phyloP scores from a whole-genome alignment of 495 filamentous ascomycete genomes.

The Tuber indicum region DNA sequence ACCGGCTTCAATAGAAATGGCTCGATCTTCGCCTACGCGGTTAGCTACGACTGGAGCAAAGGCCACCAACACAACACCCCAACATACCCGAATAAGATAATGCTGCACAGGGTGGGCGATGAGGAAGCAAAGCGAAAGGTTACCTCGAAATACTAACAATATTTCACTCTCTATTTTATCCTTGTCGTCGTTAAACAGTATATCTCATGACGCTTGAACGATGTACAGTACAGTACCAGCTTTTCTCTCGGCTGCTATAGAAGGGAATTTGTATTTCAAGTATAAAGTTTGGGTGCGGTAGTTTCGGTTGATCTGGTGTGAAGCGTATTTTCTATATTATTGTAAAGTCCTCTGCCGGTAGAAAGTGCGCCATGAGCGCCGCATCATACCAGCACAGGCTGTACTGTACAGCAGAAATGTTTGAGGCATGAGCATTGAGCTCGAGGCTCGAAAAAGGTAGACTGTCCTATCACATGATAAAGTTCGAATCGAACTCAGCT shows the following conservation, averaged over 20 bases:
- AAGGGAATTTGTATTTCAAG: background rate
- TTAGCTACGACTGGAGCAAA: constrained; percentile 94
- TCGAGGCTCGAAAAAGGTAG: background rate
- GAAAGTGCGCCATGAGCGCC: background rate
- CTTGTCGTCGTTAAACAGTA: background rate
- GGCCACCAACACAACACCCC: constrained; percentile 68
- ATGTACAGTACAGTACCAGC: background rate
- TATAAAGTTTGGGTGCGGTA: background rate
- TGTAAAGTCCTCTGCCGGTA: background rate
- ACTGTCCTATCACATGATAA: background rate
- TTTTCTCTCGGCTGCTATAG: background rate
- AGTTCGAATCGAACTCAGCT: background rate
- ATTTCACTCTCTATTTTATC: background rate
- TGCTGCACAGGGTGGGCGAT: constrained; percentile 68
- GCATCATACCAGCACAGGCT: background rate
- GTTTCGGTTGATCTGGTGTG: background rate
- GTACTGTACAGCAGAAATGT: background rate
- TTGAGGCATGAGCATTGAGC: background rate
- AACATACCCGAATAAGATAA: constrained; percentile 69
- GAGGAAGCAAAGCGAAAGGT: constrained; percentile 77
- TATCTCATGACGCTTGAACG: background rate
- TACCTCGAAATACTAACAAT: constrained; percentile 36
- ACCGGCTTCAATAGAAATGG: constrained; percentile 71
- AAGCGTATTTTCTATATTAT: background rate
- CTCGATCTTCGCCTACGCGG: constrained; percentile 79